Evolutionary conservation across 2,329 filamentous ascomycete genomes (phyloP), one percentile per base, ranked within the genome.

Genomic region (Clarireedia sp.): DNA sequence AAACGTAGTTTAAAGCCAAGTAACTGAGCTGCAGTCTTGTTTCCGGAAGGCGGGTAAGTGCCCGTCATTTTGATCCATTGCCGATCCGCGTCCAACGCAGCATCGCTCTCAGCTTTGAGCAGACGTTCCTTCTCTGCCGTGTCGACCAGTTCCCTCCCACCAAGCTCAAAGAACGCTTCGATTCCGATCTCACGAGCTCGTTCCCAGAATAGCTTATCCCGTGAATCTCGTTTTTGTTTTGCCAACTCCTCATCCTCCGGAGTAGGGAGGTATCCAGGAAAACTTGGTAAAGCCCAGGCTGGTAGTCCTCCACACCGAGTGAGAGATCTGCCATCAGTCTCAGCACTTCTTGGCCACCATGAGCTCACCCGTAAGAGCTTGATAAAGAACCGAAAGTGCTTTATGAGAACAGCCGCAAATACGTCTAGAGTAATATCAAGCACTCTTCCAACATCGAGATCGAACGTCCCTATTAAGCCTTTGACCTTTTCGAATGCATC

Each of bases 1-100:
- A 96, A 99, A 14, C 89, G 88, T 50, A 99, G 80, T 72, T 99
- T 99, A 78, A 99, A 99, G 3, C 94, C 94, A 14, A 99, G 83
- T 3, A 99, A 79, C 69, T 97, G 94, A 29, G 95, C 95, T 1
- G 94, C 94, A 57, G 95, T 89, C 44, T 86, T 83, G 68, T 96
- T 99, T 29, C 95, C 94, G 29, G 81, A 78, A 1, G 91, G 90
- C 4, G 91, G 91, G 3, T 94, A 73, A 0, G 89, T 95, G 55
- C 85, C 86, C 2, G 92, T 96, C 57, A 82, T 76, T 60, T 82
- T 78, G 63, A 95, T 89, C 89, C 91, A 96, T 62, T 86, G 78
- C 6, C 78, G 76, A 55, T 83, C 81, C 24, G 82, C 75, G 33
- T 82, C 78, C 19, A 73, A 69, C 12, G 75, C 72, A 21, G 70